Base-by-base conservation (phyloP, 495 filamentous ascomycete species). In the Xylaria acuta region DNA sequence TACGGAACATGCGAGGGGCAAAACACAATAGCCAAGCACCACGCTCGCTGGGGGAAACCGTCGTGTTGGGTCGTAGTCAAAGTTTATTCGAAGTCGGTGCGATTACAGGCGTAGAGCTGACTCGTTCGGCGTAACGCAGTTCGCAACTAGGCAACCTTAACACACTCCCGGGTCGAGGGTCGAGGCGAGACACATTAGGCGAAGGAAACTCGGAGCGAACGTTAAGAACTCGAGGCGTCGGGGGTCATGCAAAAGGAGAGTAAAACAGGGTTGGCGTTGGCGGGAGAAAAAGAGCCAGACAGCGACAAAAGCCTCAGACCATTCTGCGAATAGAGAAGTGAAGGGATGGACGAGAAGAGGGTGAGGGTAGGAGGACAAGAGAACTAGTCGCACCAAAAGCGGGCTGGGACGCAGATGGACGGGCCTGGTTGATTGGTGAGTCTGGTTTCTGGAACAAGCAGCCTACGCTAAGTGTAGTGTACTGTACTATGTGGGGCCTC, bases 391-490 rank as follows among this genome's bases (percentile, higher is more conserved):
- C 63, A 66, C 38, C n/a, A 72, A 72, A 67, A 67, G 70, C 41
- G 70, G 70, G 70, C 70, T 72, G 62, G 63, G 70, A 62, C 32
- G 40, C 30, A 58, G 41, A 65, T 34, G 49, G 18, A 69, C 18
- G 54, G 54, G 41, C 54, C 49, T 27, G 70, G 54, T 47, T 65
- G 63, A 72, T 72, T 65, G 70, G 51, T 40, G 51, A 67, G 30
- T 71, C 38, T 27, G 45, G 70, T 72, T 72, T 72, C 70, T 72
- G 63, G 70, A 67, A 72, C 70, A 72, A 51, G 40, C 8, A 67
- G 70, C 51, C 49, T 18, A 59, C 58, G 45, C 41, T 41, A 64
- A 25, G 59, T 43, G 45, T 12, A 69, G 34, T 18, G 12, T 60
- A 34, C 58, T 56, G 58, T 60, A 32, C 27, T 56, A 56, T 49